Percentiles rank a stretch among this genome's conserved stretches.
Evolutionary conservation across 495 filamentous ascomycete genomes (phyloP).

Genomic region (Xylaria sp.): DNA sequence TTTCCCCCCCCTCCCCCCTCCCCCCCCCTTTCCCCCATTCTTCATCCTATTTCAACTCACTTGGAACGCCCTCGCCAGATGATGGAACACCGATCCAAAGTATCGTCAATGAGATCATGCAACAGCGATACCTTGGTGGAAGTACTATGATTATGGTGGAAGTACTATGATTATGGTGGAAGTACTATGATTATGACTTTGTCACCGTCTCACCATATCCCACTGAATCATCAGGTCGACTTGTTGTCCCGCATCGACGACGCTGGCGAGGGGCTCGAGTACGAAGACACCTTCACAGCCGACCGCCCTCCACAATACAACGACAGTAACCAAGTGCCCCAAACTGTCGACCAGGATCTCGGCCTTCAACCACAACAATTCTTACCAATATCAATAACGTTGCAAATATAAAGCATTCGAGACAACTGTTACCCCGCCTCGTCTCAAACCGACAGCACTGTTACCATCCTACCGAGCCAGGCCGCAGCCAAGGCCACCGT

Average conservation of each 20-base stretch:
- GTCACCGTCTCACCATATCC: not conserved
- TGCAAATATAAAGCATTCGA: not conserved
- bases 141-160: no score
- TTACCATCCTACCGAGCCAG: not conserved
- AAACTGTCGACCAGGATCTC: not conserved
- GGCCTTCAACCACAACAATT: no score
- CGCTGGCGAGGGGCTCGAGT: not conserved
- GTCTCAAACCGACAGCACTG: conserved; percentile 14
- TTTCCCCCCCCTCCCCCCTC: not conserved
- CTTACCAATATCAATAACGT: no score
- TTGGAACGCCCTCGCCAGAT: no score
- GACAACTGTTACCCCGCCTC: conserved; percentile 1
- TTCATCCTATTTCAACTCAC: not conserved
- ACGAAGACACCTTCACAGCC: conserved; percentile 26
- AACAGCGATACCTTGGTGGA: no score
- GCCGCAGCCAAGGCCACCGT: not conserved
- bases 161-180: no score
- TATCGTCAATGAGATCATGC: no score
- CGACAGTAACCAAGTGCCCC: conserved; percentile 32
- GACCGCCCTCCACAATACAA: conserved; percentile 34
- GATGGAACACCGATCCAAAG: no score
- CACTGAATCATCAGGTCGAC: conserved; percentile 17
- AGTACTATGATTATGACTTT: no score
- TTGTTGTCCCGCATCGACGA: not conserved
- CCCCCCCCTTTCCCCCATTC: not conserved